A percentile compares a stretch with the other conserved stretches of the same genome.
phyloP scores from a whole-genome alignment of 2,329 filamentous ascomycete species.

The Xylaria digitata region DNA sequence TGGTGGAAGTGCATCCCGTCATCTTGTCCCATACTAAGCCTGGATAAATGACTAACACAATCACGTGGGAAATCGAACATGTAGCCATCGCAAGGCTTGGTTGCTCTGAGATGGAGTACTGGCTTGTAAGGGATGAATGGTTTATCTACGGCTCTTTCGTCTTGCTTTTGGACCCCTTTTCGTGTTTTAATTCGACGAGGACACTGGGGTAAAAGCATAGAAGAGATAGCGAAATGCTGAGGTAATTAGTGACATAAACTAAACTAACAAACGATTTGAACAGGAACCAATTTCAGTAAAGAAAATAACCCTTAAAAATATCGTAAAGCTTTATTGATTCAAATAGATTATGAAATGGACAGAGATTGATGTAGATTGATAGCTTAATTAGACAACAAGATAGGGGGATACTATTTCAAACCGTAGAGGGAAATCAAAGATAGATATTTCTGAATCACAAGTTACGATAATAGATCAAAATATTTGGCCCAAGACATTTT shows the following conservation, averaged over 20 bases:
- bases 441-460: not conserved
- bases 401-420: no score
- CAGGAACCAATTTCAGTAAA: no score
- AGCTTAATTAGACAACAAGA: no score
- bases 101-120: not conserved
- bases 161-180: not conserved
- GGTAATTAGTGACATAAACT: not conserved
- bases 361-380: no score
- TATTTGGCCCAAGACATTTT: constrained; percentile 12
- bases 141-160: not conserved
- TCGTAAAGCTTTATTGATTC: no score
- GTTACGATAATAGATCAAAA: not conserved
- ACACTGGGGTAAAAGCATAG: not conserved
- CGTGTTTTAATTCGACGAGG: not conserved
- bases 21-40: not conserved
- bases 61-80: constrained; percentile 24
- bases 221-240: not conserved
- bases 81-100: not conserved
- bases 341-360: no score
- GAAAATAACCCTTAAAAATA: no score
- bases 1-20: constrained; percentile 5
- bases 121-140: not conserved
- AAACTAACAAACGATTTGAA: not conserved
- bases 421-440: no score
- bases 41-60: constrained; percentile 1